Evolutionary conservation across 2,329 filamentous ascomycete species (phyloP).

Genomic region (Trichoderma sp.): DNA sequence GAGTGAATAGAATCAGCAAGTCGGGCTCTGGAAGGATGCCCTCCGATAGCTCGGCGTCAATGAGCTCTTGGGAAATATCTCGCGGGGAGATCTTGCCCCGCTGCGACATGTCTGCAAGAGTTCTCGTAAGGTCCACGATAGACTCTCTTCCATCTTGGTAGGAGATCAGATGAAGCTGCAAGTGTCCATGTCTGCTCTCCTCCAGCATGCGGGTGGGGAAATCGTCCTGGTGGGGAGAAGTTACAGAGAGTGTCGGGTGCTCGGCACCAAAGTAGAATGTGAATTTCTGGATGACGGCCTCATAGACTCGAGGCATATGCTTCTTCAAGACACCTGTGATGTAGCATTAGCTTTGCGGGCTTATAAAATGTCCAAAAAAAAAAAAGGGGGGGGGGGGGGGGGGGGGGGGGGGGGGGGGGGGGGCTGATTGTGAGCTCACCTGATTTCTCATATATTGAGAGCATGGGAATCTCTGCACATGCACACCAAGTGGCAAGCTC

Average conservation of each 20-base stretch:
- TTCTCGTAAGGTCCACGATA: conserved; percentile 92
- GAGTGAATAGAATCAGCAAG: conserved; percentile 82
- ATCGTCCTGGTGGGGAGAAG: conserved; percentile 47
- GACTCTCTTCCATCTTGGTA: conserved; percentile 89
- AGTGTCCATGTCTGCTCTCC: conserved; percentile 42
- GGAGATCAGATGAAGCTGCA: conserved; percentile 76
- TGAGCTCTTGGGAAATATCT: conserved; percentile 82
- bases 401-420: no score
- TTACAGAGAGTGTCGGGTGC: conserved; percentile 67
- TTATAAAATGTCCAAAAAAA: not conserved
- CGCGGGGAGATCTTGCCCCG: conserved; percentile 75
- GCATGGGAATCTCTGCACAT: conserved; percentile 79
- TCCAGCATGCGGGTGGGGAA: conserved; percentile 34
- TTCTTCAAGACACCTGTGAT: conserved; percentile 79
- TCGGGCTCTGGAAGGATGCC: conserved; percentile 87
- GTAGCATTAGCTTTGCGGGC: not conserved
- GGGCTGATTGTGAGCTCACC: conserved; percentile 55
- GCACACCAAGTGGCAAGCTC: conserved; percentile 94
- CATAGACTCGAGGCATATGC: conserved; percentile 82
- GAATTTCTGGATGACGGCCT: conserved; percentile 76
- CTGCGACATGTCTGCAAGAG: conserved; percentile 92
- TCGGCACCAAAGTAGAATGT: conserved; percentile 82
- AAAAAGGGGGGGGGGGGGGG: no score
- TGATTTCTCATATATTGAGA: conserved; percentile 90
- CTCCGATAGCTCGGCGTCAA: conserved; percentile 83